These are phyloP conservation scores for Cardamine resedifolia DNA, from an alignment of 345 rosid species.

Conservation along the genomic window DNA sequence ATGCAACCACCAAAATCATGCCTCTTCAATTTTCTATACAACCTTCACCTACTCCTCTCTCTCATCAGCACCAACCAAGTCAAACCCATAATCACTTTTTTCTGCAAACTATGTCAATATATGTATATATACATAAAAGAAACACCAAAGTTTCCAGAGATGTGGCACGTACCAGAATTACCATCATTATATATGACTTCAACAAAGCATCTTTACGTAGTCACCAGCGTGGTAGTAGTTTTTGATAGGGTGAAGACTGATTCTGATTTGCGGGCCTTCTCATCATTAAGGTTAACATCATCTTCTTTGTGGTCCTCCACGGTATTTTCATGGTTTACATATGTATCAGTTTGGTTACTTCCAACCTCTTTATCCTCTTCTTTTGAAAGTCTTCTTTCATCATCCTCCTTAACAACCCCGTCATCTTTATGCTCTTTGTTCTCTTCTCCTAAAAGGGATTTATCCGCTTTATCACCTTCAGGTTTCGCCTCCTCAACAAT, in stretches of 20 bases:
- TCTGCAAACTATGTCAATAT: slow-evolving; percentile 43
- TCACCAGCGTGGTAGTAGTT: slow-evolving; percentile 45
- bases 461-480: slow-evolving; percentile 30
- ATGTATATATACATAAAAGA: slow-evolving; percentile 38
- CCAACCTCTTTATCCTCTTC: slow-evolving; percentile 37
- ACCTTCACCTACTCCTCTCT: slow-evolving; percentile 33
- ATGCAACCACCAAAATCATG: slow-evolving; percentile 43
- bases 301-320: slow-evolving; percentile 36
- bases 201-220: slow-evolving; percentile 40
- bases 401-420: slow-evolving; percentile 41
- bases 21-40: slow-evolving; percentile 56
- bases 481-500: slow-evolving; percentile 45
- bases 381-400: slow-evolving; percentile 29
- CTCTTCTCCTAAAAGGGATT: slow-evolving; percentile 40
- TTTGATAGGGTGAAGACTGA: slow-evolving; percentile 41
- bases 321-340: slow-evolving; percentile 37
- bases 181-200: slow-evolving; percentile 34
- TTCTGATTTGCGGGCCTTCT: slow-evolving; percentile 42
- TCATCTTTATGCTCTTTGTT: slow-evolving; percentile 41
- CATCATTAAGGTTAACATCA: slow-evolving; percentile 33
- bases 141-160: slow-evolving; percentile 20
- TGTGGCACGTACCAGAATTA: slow-evolving; percentile 36
- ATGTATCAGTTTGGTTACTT: slow-evolving; percentile 33
- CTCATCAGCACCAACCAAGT: slow-evolving; percentile 45
- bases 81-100: slow-evolving; percentile 35